Evolutionary conservation across 257 asterid genomes (phyloP).

Genomic region (Vinca minor): DNA sequence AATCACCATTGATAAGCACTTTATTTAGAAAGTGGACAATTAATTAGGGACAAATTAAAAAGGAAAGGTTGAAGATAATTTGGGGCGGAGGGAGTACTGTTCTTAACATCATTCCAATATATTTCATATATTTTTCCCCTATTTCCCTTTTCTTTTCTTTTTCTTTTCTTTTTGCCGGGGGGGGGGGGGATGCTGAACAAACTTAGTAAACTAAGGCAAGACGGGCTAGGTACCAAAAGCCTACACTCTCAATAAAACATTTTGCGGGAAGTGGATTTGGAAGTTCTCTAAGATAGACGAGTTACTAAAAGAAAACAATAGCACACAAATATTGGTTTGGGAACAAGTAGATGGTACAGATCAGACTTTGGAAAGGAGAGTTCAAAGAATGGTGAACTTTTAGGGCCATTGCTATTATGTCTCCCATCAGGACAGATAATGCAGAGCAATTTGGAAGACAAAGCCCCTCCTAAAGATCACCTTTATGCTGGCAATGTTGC

Average conservation of each 20-base stretch:
- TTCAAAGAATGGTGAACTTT: not conserved
- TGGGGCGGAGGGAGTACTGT: too few species aligned
- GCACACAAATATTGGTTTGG: too few species aligned
- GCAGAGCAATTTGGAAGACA: not conserved
- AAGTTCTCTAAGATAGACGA: not conserved
- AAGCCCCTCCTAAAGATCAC: not conserved
- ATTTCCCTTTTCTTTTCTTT: not conserved
- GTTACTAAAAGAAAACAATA: too few species aligned
- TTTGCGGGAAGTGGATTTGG: not conserved
- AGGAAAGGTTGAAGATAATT: too few species aligned
- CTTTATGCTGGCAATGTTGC: not conserved
- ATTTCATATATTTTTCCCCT: not conserved
- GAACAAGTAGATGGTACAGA: not conserved
- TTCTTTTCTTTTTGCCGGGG: too few species aligned
- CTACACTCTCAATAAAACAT: not conserved
- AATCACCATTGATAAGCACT: too few species aligned
- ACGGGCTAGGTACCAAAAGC: not conserved
- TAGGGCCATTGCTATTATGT: not conserved
- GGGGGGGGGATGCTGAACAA: too few species aligned
- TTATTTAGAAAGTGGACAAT: too few species aligned
- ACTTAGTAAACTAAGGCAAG: too few species aligned
- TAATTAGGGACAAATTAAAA: too few species aligned
- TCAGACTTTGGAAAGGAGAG: not conserved
- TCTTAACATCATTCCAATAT: too few species aligned
- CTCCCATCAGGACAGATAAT: not conserved